Conservation (phyloP, 306 rosid species). For the Alnus glutinosa region DNA sequence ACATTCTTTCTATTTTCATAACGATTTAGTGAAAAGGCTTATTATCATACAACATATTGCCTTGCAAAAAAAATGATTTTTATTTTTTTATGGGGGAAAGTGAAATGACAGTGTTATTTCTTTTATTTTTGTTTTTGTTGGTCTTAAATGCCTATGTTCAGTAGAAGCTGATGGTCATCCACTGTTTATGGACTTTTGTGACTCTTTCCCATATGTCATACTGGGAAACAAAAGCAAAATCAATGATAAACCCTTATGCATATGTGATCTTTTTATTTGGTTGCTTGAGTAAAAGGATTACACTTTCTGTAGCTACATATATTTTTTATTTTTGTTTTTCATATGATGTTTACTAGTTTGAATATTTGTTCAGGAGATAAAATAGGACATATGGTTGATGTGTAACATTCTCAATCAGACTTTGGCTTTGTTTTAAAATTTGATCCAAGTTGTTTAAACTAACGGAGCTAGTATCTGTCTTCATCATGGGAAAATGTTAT, state of each 20-base stretch:
- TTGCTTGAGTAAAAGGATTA: neutral
- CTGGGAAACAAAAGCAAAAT: neutral
- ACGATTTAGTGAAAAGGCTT: neutral
- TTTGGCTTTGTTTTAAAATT: neutral
- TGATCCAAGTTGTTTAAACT: neutral
- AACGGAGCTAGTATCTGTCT: neutral
- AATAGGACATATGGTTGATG: neutral
- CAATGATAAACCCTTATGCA: neutral
- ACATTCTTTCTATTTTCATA: neutral
- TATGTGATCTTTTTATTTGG: neutral
- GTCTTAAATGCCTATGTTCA: neutral
- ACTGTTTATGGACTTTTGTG: neutral
- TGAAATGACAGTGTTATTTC: neutral
- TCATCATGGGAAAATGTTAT: neutral
- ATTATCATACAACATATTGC: neutral
- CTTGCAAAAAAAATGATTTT: neutral
- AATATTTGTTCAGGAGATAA: neutral
- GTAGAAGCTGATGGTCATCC: neutral
- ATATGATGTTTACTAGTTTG: neutral
- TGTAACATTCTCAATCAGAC: neutral
- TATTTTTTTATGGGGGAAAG: neutral
- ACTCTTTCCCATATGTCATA: neutral
- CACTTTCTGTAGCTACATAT: neutral
- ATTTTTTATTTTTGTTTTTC: neutral
- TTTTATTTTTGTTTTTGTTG: neutral